phyloP scores from a whole-genome alignment of 2,329 filamentous ascomycete species.

The Calycina herbarum region DNA sequence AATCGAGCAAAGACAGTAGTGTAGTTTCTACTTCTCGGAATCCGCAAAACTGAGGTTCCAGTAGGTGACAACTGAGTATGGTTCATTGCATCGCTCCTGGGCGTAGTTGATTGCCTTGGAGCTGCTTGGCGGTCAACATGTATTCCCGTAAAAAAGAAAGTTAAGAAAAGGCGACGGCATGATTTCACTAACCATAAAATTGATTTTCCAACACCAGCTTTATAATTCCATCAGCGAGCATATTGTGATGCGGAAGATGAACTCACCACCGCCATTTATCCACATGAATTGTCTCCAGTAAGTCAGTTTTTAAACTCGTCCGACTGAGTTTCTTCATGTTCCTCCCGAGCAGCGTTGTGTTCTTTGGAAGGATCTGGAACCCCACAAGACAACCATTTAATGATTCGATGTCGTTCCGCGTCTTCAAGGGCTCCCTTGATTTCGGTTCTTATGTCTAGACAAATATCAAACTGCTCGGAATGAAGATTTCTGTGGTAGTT shows the following conservation, averaged over 20 bases:
- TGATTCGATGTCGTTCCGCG: background rate
- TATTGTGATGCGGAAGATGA: background rate
- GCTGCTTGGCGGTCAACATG: background rate
- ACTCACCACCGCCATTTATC: conserved; percentile 21
- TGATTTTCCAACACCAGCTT: conserved; percentile 21
- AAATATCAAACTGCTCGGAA: conserved; percentile 4
- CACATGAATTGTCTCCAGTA: conserved; percentile 15
- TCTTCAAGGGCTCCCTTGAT: background rate
- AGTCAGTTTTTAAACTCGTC: conserved; percentile 13
- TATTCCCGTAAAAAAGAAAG: background rate
- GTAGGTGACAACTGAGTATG: conserved; percentile 11
- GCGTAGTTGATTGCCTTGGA: conserved; percentile 20
- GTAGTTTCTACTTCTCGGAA: conserved; percentile 14
- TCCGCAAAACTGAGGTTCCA: conserved; percentile 23
- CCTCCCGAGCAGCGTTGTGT: conserved; percentile 18
- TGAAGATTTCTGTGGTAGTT: background rate
- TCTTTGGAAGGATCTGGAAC: conserved; percentile 20
- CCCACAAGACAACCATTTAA: conserved; percentile 5
- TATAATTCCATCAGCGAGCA: background rate
- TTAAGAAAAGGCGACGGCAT: background rate
- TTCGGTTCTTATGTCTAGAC: background rate
- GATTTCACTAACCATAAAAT: conserved; percentile 14
- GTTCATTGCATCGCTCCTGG: conserved; percentile 11
- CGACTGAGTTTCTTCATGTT: conserved; percentile 14
- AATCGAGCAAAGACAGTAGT: conserved; percentile 15